These are phyloP conservation scores for Grosmannia serpens DNA, from an alignment of 2,329 filamentous ascomycete genomes.

Conservation along the genomic window DNA sequence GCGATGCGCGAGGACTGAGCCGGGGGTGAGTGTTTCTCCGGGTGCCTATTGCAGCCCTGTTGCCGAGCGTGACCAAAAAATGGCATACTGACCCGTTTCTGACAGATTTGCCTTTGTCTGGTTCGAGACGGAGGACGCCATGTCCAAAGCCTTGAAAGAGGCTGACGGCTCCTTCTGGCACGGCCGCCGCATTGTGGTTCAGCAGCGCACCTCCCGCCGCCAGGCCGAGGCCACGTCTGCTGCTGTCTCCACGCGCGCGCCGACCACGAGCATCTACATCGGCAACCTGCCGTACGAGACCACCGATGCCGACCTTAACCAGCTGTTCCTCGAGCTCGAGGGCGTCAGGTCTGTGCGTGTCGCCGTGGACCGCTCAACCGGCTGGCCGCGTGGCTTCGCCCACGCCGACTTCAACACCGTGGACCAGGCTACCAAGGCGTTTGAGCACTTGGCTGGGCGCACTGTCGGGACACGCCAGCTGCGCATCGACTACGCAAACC, in stretches of 20 bases:
- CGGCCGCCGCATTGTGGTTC: slow-evolving; percentile 22
- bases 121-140: slow-evolving; percentile 14
- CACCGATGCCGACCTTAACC: slow-evolving; percentile 71
- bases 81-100: not conserved
- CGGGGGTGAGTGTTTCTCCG: slow-evolving; percentile 18
- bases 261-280: slow-evolving; percentile 49
- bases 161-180: slow-evolving; percentile 26
- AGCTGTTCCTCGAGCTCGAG: slow-evolving; percentile 58
- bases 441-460: slow-evolving; percentile 41
- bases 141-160: slow-evolving; percentile 16
- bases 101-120: slow-evolving; percentile 23
- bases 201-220: slow-evolving; percentile 8
- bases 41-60: not conserved
- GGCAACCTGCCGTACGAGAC: slow-evolving; percentile 82
- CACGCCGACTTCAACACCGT: slow-evolving; percentile 69
- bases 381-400: slow-evolving; percentile 71
- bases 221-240: no score
- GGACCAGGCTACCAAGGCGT: slow-evolving; percentile 50
- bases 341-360: slow-evolving; percentile 69
- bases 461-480: slow-evolving; percentile 55
- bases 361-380: slow-evolving; percentile 69
- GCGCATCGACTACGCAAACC: slow-evolving; percentile 44
- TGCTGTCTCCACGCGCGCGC: slow-evolving; percentile 3
- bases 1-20: slow-evolving; percentile 23
- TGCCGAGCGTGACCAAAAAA: not conserved